Evolutionary conservation across 1,139 yeast species (phyloP).

Genomic region (Yamadazyma conglobata): DNA sequence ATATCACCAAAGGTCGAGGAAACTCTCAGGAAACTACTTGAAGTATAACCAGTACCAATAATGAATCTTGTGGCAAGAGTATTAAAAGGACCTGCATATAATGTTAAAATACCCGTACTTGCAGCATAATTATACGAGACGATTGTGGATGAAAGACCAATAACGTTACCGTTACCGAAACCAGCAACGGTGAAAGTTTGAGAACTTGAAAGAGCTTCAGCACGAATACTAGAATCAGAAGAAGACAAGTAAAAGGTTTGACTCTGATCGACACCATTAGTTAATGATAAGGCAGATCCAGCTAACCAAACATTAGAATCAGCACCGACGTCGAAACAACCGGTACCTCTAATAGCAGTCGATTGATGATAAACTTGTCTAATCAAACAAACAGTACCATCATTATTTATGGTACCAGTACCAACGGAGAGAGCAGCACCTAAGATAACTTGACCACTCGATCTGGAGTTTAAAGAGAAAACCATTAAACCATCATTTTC

Average conservation of each 20-base stretch:
- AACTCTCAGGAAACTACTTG: slow-evolving; percentile 8
- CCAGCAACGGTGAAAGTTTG: slow-evolving; percentile 28
- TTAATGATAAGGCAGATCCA: slow-evolving; percentile 16
- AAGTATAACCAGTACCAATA: slow-evolving; percentile 22
- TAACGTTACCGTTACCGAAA: slow-evolving; percentile 28
- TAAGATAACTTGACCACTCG: slow-evolving; percentile 15
- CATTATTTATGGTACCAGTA: slow-evolving; percentile 19
- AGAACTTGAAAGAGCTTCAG: slow-evolving; percentile 16
- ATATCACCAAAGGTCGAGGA: slow-evolving; percentile 10
- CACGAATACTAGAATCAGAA: slow-evolving; percentile 18
- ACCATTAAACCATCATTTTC: slow-evolving; percentile 25
- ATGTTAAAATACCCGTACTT: slow-evolving; percentile 9
- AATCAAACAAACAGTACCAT: slow-evolving; percentile 29
- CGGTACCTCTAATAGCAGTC: slow-evolving; percentile 24
- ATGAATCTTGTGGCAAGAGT: slow-evolving; percentile 13
- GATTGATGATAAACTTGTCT: slow-evolving; percentile 23
- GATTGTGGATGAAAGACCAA: slow-evolving; percentile 21
- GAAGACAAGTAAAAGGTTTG: slow-evolving; percentile 24
- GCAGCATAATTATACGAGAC: slow-evolving; percentile 12
- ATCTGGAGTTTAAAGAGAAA: slow-evolving; percentile 21
- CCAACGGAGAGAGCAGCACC: slow-evolving; percentile 17
- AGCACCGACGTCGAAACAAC: slow-evolving; percentile 25
- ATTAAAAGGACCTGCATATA: slow-evolving; percentile 4
- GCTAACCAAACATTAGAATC: slow-evolving; percentile 21
- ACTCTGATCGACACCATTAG: slow-evolving; percentile 10